phyloP scores from a whole-genome alignment of 225 moss, liverwort and hornwort species.

The Anthoceros angustus region DNA sequence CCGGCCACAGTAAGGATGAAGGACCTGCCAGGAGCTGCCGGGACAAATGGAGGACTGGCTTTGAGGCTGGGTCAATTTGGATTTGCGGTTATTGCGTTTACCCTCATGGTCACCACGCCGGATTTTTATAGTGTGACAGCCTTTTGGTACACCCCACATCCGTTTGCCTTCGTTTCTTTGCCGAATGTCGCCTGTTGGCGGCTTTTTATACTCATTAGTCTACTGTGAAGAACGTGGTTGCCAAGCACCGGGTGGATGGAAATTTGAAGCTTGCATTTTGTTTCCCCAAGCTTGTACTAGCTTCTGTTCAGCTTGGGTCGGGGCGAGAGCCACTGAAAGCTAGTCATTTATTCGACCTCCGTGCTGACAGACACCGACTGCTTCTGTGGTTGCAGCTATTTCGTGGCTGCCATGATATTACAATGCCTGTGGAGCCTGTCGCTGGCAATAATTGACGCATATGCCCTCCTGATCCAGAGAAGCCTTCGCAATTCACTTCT shows the following conservation, averaged over 20 bases:
- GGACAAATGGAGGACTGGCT: constrained; percentile 51
- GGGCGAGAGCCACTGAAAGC: not conserved
- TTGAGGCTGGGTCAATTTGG: constrained; percentile 50
- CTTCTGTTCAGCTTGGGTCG: not conserved
- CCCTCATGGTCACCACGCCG: constrained; percentile 47
- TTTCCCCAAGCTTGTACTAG: not conserved
- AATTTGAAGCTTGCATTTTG: no score
- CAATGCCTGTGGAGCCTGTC: constrained; percentile 68
- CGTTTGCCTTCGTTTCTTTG: not conserved
- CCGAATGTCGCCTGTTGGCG: not conserved
- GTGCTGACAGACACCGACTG: constrained; percentile 8
- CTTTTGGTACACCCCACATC: constrained; percentile 31
- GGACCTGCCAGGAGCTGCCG: constrained; percentile 51
- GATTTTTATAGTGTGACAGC: constrained; percentile 69
- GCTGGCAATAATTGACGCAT: constrained; percentile 42
- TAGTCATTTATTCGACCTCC: not conserved
- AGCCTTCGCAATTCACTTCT: constrained; percentile 50
- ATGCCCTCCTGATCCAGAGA: constrained; percentile 48
- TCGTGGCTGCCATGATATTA: constrained; percentile 68
- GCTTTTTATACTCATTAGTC: not conserved
- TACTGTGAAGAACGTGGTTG: not conserved
- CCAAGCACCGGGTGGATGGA: no score
- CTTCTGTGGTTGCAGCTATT: constrained; percentile 29
- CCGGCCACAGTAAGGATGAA: constrained; percentile 52
- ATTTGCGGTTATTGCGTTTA: constrained; percentile 45